Evolutionary conservation across 2,329 filamentous ascomycete genomes (phyloP).

Genomic region (Trichophaea hybrida): DNA sequence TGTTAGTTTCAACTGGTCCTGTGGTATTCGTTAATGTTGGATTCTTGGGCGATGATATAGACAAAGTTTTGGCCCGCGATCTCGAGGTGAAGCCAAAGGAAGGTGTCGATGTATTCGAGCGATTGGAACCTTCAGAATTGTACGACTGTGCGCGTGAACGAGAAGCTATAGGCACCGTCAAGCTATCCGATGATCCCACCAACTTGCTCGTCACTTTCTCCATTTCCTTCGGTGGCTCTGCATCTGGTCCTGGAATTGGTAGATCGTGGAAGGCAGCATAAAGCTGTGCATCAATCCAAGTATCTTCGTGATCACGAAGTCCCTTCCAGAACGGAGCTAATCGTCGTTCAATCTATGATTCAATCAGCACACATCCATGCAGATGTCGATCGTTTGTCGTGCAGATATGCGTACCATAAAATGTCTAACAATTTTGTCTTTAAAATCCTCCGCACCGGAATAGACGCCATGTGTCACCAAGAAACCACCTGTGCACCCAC

Average conservation of each 20-base stretch:
- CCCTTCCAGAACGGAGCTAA: constrained; percentile 94
- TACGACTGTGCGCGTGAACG: constrained; percentile 54
- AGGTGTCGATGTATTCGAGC: constrained; percentile 34
- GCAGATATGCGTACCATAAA: constrained; percentile 51
- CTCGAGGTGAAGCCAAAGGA: constrained; percentile 50
- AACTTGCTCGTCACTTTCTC: constrained; percentile 37
- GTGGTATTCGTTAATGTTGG: constrained; percentile 35
- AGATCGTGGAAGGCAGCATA: constrained; percentile 75
- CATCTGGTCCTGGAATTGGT: constrained; percentile 66
- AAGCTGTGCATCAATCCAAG: constrained; percentile 92
- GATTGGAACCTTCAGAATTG: constrained; percentile 55
- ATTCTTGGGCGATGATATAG: constrained; percentile 59
- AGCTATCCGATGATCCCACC: constrained; percentile 48
- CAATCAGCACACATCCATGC: not conserved
- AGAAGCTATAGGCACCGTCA: constrained; percentile 66
- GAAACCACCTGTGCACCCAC: constrained; percentile 46
- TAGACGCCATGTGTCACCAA: constrained; percentile 91
- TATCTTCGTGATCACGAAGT: constrained; percentile 71
- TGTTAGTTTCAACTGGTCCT: constrained; percentile 24
- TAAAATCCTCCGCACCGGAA: constrained; percentile 83
- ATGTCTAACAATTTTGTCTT: constrained; percentile 72
- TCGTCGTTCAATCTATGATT: constrained; percentile 66
- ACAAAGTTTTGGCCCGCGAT: constrained; percentile 75
- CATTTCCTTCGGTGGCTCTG: constrained; percentile 57
- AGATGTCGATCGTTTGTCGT: not conserved